Percentiles rank a stretch among this genome's conserved stretches.
Evolutionary conservation across 345 rosid species (phyloP).

Genomic region (Conringia planisiliqua): DNA sequence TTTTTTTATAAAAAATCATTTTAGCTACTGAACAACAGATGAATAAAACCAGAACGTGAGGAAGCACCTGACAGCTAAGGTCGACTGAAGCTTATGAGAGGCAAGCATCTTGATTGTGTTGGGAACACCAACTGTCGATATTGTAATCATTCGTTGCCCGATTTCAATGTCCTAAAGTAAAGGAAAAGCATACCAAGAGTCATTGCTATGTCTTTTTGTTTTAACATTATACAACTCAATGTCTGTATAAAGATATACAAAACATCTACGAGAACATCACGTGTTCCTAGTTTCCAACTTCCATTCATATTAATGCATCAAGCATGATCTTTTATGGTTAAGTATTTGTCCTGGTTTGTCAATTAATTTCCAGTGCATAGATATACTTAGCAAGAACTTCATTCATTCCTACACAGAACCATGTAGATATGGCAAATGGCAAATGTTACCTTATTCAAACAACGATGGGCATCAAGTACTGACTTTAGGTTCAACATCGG

Average conservation of each 20-base stretch:
- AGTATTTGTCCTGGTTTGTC: background rate
- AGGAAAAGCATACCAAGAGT: conserved; percentile 10
- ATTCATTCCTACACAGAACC: background rate
- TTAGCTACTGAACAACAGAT: background rate
- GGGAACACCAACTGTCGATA: conserved; percentile 95
- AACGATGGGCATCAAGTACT: conserved; percentile 87
- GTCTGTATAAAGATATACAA: background rate
- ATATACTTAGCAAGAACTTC: conserved; percentile 5
- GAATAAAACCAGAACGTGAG: conserved; percentile 6
- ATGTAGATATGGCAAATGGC: background rate
- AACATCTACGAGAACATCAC: background rate
- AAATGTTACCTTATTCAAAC: conserved; percentile 75
- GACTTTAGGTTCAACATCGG: conserved; percentile 94
- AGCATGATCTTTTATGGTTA: background rate
- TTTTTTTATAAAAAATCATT: background rate
- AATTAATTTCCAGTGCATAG: background rate
- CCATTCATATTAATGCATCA: background rate
- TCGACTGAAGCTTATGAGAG: conserved; percentile 90
- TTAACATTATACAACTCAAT: background rate
- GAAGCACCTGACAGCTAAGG: conserved; percentile 84
- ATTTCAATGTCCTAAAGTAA: conserved; percentile 77
- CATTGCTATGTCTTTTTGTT: background rate
- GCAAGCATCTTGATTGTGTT: conserved; percentile 91
- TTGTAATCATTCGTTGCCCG: conserved; percentile 97
- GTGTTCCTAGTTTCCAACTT: background rate